phyloP scores from a whole-genome alignment of 2,329 filamentous ascomycete species.

The Colletotrichum musicola region DNA sequence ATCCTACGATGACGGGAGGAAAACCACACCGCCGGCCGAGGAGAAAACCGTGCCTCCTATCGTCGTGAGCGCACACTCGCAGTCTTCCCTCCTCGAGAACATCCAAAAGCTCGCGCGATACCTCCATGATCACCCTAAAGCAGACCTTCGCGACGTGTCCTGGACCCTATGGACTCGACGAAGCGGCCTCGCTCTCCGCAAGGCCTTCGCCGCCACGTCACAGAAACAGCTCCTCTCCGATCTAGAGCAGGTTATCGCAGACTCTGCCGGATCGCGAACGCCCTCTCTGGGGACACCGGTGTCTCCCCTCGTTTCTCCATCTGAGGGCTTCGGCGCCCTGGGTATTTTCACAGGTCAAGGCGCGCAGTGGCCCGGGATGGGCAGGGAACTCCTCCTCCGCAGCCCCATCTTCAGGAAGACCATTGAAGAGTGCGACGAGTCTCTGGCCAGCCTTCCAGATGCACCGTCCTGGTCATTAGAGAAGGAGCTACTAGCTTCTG shows the following conservation, averaged over 20 bases:
- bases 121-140: background rate
- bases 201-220: background rate
- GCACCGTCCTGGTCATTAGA: slow-evolving; percentile 42
- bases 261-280: background rate
- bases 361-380: slow-evolving; percentile 43
- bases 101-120: background rate
- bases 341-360: slow-evolving; percentile 46
- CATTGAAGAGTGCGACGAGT: background rate
- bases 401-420: slow-evolving; percentile 48
- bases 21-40: background rate
- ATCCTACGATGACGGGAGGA: background rate
- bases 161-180: slow-evolving; percentile 1
- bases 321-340: slow-evolving; percentile 1
- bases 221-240: background rate
- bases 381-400: slow-evolving; percentile 50
- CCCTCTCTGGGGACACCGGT: background rate
- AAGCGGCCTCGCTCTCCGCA: background rate
- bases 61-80: slow-evolving; percentile 10
- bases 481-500: slow-evolving; percentile 39
- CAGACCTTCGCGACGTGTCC: background rate
- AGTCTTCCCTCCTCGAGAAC: background rate
- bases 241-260: background rate
- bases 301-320: background rate
- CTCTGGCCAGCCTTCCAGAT: slow-evolving; percentile 37
- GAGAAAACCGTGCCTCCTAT: background rate